These are phyloP conservation scores for Hygrophorus russula DNA, from an alignment of 768 basidiomycete genomes.

Conservation along the genomic window DNA sequence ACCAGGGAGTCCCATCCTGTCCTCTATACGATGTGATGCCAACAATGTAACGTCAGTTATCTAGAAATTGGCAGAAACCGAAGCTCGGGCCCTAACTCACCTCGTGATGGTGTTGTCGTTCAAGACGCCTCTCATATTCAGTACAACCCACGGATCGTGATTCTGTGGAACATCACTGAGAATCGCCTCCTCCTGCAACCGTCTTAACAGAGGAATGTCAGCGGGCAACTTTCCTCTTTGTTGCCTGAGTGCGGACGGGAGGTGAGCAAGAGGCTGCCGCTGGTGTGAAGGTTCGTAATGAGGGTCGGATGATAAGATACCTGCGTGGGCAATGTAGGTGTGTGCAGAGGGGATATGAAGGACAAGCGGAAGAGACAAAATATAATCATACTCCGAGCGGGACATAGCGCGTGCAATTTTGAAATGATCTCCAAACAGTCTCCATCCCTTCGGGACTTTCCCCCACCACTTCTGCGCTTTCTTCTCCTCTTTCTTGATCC, in stretches of 20 bases:
- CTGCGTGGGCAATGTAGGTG: constrained; percentile 73
- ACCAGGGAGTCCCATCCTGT: constrained; percentile 57
- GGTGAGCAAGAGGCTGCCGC: constrained; percentile 61
- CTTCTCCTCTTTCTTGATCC: constrained; percentile 24
- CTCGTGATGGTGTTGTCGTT: constrained; percentile 32
- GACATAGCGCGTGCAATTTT: constrained; percentile 58
- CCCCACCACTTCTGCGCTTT: constrained; percentile 31
- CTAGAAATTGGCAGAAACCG: too few species aligned
- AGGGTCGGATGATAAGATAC: constrained; percentile 68
- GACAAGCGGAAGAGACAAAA: constrained; percentile 60
- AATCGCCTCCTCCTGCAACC: constrained; percentile 58
- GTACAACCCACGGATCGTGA: constrained; percentile 57
- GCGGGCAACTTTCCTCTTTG: constrained; percentile 8
- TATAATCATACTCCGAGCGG: constrained; percentile 54
- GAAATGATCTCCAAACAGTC: constrained; percentile 69
- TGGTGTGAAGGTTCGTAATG: constrained; percentile 32
- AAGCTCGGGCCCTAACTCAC: constrained; percentile 13
- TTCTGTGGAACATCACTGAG: constrained; percentile 67
- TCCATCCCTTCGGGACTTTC: constrained; percentile 58
- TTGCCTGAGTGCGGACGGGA: constrained; percentile 12
- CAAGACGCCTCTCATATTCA: constrained; percentile 60
- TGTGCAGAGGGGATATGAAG: constrained; percentile 71
- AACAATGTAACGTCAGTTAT: too few species aligned
- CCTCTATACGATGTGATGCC: too few species aligned
- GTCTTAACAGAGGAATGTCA: constrained; percentile 26